phyloP scores from a whole-genome alignment of 2,329 filamentous ascomycete genomes.

The Penicillium sp. region DNA sequence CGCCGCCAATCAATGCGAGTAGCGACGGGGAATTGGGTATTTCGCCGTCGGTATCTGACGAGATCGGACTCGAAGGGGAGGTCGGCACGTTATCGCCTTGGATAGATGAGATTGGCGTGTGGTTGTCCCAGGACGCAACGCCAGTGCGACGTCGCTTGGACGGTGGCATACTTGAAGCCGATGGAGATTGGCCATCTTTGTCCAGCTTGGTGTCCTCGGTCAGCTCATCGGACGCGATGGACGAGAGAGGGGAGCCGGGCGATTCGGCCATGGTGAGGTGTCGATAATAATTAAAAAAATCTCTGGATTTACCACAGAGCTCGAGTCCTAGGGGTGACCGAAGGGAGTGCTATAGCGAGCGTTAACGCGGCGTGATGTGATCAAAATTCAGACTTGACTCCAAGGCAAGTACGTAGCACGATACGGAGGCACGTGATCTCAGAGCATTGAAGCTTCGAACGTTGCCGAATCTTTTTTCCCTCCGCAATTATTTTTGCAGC shows the following conservation, averaged over 20 bases:
- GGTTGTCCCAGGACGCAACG: conserved; percentile 43
- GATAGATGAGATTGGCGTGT: conserved; percentile 47
- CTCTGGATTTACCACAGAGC: neutral
- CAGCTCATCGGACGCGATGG: conserved; percentile 61
- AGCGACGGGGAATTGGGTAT: conserved; percentile 67
- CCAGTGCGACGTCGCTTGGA: conserved; percentile 48
- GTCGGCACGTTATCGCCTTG: conserved; percentile 37
- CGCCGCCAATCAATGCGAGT: conserved; percentile 36
- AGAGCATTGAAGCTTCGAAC: conserved; percentile 11
- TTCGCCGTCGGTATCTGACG: conserved; percentile 84
- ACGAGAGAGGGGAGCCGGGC: conserved; percentile 61
- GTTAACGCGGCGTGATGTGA: neutral
- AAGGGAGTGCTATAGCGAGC: neutral
- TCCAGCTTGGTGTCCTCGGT: conserved; percentile 55
- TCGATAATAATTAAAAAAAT: neutral
- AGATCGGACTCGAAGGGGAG: conserved; percentile 65
- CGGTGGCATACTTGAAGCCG: conserved; percentile 39
- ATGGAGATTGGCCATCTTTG: conserved; percentile 44
- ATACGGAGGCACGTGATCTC: conserved; percentile 11
- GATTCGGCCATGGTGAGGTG: conserved; percentile 48
- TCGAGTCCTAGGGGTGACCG: neutral
- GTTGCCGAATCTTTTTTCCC: neutral
- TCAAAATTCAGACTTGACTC: neutral
- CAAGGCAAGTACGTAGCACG: conserved; percentile 3
- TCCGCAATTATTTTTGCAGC: neutral